Percentiles rank a stretch among this genome's conserved stretches.
phyloP scores from a whole-genome alignment of 371 early-diverging fungal species.

The Rhizomucor miehei region DNA sequence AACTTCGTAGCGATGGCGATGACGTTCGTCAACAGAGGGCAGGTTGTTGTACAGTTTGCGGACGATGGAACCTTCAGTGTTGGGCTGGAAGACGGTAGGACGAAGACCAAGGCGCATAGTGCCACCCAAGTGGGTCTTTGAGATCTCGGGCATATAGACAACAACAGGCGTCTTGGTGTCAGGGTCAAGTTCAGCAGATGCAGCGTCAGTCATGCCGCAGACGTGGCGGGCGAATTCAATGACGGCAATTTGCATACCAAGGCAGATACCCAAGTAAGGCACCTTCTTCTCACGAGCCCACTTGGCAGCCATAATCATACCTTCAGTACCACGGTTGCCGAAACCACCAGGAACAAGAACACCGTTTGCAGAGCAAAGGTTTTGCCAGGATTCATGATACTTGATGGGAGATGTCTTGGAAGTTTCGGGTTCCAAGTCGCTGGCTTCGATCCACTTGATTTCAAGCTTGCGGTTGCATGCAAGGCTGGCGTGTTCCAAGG shows the following conservation, averaged over 20 bases:
- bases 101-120: constrained; percentile 96
- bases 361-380: constrained; percentile 86
- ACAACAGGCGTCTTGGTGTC: constrained; percentile 76
- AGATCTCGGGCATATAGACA: constrained; percentile 96
- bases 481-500: constrained; percentile 92
- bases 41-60: constrained; percentile 74
- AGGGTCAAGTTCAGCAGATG: constrained; percentile 86
- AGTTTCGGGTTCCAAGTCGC: constrained; percentile 79
- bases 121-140: constrained; percentile 93
- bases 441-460: constrained; percentile 94
- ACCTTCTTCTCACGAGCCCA: constrained; percentile 98
- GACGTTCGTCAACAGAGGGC: constrained; percentile 84
- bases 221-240: constrained; percentile 99
- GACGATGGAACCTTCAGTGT: constrained; percentile 49
- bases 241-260: constrained; percentile 98
- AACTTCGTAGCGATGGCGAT: constrained; percentile 99
- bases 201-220: constrained; percentile 79
- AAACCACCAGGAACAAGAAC: constrained; percentile 99
- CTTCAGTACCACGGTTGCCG: constrained; percentile 96
- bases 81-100: constrained; percentile 79
- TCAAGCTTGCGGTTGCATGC: constrained; percentile 79
- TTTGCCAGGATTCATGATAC: constrained; percentile 94
- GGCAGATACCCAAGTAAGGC: constrained; percentile 99
- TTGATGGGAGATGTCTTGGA: constrained; percentile 78
- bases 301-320: constrained; percentile 95